phyloP scores from a whole-genome alignment of 768 basidiomycete species.

The Trametes cubensis region DNA sequence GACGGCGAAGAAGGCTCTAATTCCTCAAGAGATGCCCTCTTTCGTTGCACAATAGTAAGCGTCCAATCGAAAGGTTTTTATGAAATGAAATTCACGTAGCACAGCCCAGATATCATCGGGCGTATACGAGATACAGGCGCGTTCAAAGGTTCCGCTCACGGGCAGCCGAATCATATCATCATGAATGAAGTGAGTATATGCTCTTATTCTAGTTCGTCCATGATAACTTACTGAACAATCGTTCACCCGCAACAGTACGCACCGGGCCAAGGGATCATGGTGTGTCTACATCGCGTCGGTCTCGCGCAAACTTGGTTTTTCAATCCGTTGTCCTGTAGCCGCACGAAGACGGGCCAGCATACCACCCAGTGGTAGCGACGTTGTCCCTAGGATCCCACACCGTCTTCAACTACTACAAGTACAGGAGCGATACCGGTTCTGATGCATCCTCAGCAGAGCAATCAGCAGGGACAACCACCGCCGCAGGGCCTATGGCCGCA shows the following conservation, averaged over 20 bases:
- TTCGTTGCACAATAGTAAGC: conserved; percentile 47
- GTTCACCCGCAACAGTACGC: conserved; percentile 57
- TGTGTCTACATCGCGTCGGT: conserved; percentile 37
- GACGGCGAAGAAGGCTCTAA: conserved; percentile 64
- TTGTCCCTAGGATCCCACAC: conserved; percentile 84
- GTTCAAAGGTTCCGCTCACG: conserved; percentile 66
- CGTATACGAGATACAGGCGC: conserved; percentile 67
- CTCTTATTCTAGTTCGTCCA: not conserved
- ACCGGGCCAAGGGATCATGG: conserved; percentile 93
- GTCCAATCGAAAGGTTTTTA: not conserved
- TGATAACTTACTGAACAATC: conserved; percentile 13
- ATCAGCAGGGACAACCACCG: conserved; percentile 3
- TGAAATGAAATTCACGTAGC: conserved; percentile 11
- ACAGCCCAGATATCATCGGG: conserved; percentile 77
- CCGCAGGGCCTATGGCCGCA: conserved; percentile 8
- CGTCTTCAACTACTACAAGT: conserved; percentile 81
- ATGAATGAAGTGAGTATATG: conserved; percentile 69
- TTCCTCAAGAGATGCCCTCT: conserved; percentile 69
- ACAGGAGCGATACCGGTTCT: conserved; percentile 39
- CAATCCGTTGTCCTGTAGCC: conserved; percentile 50
- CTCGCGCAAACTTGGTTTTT: no score
- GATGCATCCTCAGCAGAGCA: conserved; percentile 12
- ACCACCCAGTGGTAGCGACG: conserved; percentile 88
- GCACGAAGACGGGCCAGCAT: conserved; percentile 90
- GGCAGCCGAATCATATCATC: conserved; percentile 84